Evolutionary conservation across 176 grass and related monocot species (phyloP).

Genomic region (Thinopyrum elongatum): DNA sequence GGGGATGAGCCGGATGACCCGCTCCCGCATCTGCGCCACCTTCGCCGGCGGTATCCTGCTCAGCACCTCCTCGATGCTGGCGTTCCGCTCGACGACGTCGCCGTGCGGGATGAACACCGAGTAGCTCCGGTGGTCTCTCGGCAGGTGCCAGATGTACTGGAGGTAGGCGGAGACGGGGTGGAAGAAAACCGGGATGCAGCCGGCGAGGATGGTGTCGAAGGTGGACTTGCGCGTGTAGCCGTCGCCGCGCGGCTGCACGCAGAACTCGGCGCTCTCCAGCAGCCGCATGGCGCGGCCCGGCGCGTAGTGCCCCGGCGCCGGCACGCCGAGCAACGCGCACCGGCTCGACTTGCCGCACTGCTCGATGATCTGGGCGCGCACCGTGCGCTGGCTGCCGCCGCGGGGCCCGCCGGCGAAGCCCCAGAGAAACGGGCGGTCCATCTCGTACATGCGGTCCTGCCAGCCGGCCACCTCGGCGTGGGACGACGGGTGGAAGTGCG

Average conservation of each 20-base stretch:
- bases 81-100: neutral
- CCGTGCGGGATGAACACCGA: neutral
- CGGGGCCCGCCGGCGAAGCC: neutral
- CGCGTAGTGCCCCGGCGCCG: neutral
- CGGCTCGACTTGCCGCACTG: neutral
- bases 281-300: neutral
- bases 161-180: neutral
- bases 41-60: neutral
- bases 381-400: too few relatives aligned
- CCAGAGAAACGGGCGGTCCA: neutral
- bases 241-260: neutral
- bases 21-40: neutral
- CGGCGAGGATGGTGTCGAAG: neutral
- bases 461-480: neutral
- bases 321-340: neutral
- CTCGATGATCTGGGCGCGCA: neutral
- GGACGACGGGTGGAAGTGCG: constrained; percentile 4
- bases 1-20: neutral
- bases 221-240: neutral
- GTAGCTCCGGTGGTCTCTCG: neutral
- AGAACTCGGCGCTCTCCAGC: neutral
- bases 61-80: neutral
- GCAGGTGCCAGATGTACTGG: neutral
- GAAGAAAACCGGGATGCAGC: neutral
- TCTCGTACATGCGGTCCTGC: neutral